Evolutionary conservation across 2,329 filamentous ascomycete species (phyloP), one percentile per base, ranked within the genome.

Genomic region (Botrytis medusae): DNA sequence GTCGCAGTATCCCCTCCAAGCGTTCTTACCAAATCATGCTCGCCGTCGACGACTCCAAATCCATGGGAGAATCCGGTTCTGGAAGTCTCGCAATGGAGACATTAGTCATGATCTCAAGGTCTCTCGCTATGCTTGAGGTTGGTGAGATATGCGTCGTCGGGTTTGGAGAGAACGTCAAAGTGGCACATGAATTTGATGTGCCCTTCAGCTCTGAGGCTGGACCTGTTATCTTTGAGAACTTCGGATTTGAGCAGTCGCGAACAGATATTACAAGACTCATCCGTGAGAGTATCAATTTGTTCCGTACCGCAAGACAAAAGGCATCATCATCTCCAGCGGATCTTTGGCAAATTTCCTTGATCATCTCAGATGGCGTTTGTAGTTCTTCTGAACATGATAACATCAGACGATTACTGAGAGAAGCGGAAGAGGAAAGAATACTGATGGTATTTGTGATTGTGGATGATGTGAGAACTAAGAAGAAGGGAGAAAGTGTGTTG

Each of bases 381-480:
- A 94, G 97, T 70, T 90, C 88, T 54, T 85, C 86, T 1, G 92
- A 95, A 65, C 95, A 98, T 81, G 93, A 94, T 29, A 87, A 89
- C 8, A 95, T 99, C 77, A 88, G 93, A 25, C 87, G 93, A 8
- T 87, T 98, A 34, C 90, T 99, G 18, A 88, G 96, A 16, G 92
- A 95, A 82, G 95, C 96, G 1, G 90, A 94, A 79, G 95, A 98
- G 82, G 93, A 98, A 83, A 88, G 94, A 25, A 97, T 99, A 81
- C 98, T 99, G 93, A 91, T 98, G 76, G 95, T 99, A 9, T 99
- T 99, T 82, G 93, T 99, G 78, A 92, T 99, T 79, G 94, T 99
- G 80, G 96, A 99, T 84, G 86, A 89, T 62, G 80, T 85, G 34
- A 83, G 83, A 73, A 82, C 82, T 37, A 84, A 86, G 76, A 85